These are phyloP conservation scores for Zygosaccharomyces pseudobailii DNA, from an alignment of 1,139 yeast genomes.

Conservation along the genomic window DNA sequence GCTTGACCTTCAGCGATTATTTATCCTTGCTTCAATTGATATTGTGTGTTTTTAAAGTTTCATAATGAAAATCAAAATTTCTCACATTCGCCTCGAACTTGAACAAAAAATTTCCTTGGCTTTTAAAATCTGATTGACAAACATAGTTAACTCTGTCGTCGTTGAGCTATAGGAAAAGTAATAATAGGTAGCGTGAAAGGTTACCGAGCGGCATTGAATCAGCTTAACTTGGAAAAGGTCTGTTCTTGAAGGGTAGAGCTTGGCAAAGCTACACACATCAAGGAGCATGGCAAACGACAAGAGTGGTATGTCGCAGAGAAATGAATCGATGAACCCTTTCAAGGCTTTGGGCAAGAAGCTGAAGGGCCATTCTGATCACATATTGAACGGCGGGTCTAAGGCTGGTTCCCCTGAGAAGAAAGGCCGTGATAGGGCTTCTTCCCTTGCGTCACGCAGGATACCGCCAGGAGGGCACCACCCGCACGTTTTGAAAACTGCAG, in stretches of 20 bases:
- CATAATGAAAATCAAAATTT: background rate
- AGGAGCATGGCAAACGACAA: conserved; percentile 2
- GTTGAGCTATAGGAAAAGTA: background rate
- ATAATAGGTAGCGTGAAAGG: background rate
- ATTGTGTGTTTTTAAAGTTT: background rate
- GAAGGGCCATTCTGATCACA: conserved; percentile 12
- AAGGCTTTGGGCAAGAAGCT: conserved; percentile 21
- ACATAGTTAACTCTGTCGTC: background rate
- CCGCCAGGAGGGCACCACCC: conserved; percentile 7
- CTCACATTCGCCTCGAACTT: background rate
- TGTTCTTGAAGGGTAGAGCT: background rate
- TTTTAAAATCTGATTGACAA: background rate
- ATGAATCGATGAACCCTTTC: conserved; percentile 17
- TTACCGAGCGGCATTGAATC: background rate
- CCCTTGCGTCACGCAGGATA: conserved; percentile 8
- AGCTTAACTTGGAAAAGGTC: background rate
- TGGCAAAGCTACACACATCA: background rate
- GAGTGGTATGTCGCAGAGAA: conserved; percentile 5
- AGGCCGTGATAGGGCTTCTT: conserved; percentile 10
- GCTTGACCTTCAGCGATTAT: conserved; percentile 33
- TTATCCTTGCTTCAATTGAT: background rate
- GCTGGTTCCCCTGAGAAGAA: conserved; percentile 9
- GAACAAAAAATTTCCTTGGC: background rate
- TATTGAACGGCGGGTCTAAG: conserved; percentile 6
- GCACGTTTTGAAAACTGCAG: conserved; percentile 13